phyloP scores from a whole-genome alignment of 2,329 filamentous ascomycete species.

The Dothistroma septosporum region DNA sequence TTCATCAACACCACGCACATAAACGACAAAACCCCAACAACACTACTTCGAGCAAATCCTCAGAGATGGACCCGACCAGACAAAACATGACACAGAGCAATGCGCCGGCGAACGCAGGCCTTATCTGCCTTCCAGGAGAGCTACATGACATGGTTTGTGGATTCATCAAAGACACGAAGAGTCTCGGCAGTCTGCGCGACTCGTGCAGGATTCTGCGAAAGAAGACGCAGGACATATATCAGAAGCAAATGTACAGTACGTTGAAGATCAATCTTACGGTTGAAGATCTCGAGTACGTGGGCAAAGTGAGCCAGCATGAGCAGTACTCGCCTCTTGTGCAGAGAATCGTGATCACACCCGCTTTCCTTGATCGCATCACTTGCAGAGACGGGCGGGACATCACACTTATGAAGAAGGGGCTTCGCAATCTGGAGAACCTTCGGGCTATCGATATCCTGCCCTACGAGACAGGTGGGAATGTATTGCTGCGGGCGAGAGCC shows the following conservation, averaged over 20 bases:
- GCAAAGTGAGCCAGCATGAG: not conserved
- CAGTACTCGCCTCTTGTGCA: constrained; percentile 4
- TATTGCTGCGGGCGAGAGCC: not conserved
- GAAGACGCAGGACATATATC: not conserved
- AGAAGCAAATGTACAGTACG: not conserved
- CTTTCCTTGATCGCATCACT: not conserved
- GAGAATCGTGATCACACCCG: not conserved
- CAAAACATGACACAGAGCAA: not conserved
- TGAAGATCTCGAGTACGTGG: constrained; percentile 2
- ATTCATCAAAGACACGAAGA: not conserved
- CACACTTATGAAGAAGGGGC: not conserved
- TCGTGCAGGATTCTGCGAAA: not conserved
- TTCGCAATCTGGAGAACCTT: not conserved
- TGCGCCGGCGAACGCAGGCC: not conserved
- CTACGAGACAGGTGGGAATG: not conserved
- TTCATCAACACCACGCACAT: not conserved
- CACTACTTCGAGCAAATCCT: not conserved
- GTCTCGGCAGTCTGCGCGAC: not conserved
- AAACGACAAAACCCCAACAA: not conserved
- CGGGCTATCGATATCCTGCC: not conserved
- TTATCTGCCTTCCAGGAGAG: not conserved
- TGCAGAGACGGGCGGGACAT: not conserved
- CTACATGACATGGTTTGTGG: constrained; percentile 6
- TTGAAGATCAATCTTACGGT: constrained; percentile 6
- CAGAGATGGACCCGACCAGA: not conserved